Conservation (phyloP, 2,329 filamentous ascomycete species). For the Grosmannia serpens region DNA sequence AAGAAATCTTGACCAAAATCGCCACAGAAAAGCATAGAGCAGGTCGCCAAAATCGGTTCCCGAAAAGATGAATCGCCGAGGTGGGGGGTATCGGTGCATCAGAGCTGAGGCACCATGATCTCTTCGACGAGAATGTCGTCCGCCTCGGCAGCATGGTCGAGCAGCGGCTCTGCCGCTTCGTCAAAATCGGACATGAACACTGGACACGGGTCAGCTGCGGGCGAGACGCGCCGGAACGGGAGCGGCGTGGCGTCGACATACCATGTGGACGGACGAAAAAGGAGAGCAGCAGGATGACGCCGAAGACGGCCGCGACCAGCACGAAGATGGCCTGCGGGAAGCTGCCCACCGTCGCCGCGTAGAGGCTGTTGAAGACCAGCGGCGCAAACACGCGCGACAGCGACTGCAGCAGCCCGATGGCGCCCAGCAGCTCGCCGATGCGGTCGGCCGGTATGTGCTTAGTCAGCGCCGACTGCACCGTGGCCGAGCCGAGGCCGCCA, state of each 20-base stretch:
- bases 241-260: constrained; percentile 33
- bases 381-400: constrained; percentile 70
- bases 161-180: background rate
- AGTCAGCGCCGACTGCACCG: constrained; percentile 71
- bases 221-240: background rate
- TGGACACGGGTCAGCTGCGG: background rate
- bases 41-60: too few species aligned
- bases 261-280: constrained; percentile 64
- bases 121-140: background rate
- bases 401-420: constrained; percentile 75
- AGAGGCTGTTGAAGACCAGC: constrained; percentile 75
- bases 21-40: too few species aligned
- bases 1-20: background rate
- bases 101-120: background rate
- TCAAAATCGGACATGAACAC: constrained; percentile 10
- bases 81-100: too few species aligned
- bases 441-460: constrained; percentile 80
- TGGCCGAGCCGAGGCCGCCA: constrained; percentile 77
- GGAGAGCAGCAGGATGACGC: constrained; percentile 50
- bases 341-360: constrained; percentile 64
- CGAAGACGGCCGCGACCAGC: constrained; percentile 56
- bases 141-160: background rate
- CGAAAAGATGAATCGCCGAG: background rate
- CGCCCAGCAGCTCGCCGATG: constrained; percentile 80
- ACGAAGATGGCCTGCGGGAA: constrained; percentile 80